These are phyloP conservation scores for Barnettozyma botsteinii DNA, from an alignment of 805 yeast genomes.

Conservation along the genomic window DNA sequence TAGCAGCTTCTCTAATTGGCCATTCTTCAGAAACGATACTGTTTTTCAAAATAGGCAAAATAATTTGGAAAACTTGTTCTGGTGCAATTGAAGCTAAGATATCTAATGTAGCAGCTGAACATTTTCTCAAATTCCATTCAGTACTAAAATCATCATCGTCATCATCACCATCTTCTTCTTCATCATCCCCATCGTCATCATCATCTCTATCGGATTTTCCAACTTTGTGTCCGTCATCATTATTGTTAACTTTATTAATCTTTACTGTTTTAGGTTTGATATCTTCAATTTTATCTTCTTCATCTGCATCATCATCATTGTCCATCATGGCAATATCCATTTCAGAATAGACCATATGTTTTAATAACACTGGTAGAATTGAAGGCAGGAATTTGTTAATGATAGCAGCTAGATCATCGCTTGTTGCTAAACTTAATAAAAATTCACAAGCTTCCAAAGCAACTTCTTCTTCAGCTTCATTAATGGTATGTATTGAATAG, in stretches of 20 bases:
- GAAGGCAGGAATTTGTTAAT: slow-evolving; percentile 52
- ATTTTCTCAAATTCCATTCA: slow-evolving; percentile 89
- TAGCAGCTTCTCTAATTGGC: slow-evolving; percentile 91
- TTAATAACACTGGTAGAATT: slow-evolving; percentile 72
- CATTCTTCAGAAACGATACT: slow-evolving; percentile 67
- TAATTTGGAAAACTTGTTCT: slow-evolving; percentile 53
- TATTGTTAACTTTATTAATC: slow-evolving; percentile 36
- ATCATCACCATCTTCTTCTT: slow-evolving; percentile 67
- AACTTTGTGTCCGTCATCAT: neutral
- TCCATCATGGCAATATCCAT: slow-evolving; percentile 69
- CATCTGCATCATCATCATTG: slow-evolving; percentile 65
- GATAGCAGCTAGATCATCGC: slow-evolving; percentile 45
- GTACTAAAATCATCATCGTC: slow-evolving; percentile 61
- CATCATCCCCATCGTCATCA: slow-evolving; percentile 47
- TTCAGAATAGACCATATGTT: slow-evolving; percentile 84
- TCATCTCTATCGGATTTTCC: too few relatives aligned
- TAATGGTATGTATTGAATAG: slow-evolving; percentile 76
- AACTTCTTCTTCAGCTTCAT: slow-evolving; percentile 59
- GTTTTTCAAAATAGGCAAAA: slow-evolving; percentile 72
- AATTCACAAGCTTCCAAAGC: slow-evolving; percentile 94
- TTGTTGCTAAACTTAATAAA: slow-evolving; percentile 64
- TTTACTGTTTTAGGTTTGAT: slow-evolving; percentile 77
- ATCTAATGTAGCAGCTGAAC: slow-evolving; percentile 92
- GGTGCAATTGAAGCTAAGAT: slow-evolving; percentile 67
- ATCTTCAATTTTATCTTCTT: slow-evolving; percentile 83